Base-by-base conservation (phyloP, 768 basidiomycete species). In the Boletus coccyginus region DNA sequence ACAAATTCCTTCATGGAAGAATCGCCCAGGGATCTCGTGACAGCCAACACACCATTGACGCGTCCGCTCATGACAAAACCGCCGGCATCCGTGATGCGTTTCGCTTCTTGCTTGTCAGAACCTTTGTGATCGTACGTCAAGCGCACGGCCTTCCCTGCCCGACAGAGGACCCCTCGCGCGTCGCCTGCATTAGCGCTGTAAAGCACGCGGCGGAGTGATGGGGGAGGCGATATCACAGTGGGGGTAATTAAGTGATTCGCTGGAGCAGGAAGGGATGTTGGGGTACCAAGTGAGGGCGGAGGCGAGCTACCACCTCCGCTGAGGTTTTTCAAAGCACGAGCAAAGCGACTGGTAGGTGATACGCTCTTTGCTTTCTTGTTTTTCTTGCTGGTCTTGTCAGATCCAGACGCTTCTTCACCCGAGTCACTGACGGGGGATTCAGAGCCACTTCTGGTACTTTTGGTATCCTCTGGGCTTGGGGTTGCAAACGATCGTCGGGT, bases 1-100 rank as follows among this genome's bases (percentile, higher is more conserved):
- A 99, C 97, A 70, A 95, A 99, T 66, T 99, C 97, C 74, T 99
- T 99, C 97, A 99, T 98, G 8, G 93, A 90, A 2, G 94, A 90
- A 68, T 99, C 97, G 35, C 97, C 97, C 54, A 99, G 76, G 65
- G 94, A 94, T 55, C 97, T 81, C 17, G 97, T 99, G 31, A 99
- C 97, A 7, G 94, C 94, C 52, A 99, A 77, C 41, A 98, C 95
- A 60, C 96, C 97, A 62, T 99, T 99, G 35, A 99, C 97, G 13
- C 97, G 85, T 60, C 96, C 97, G 66, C 96, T 96, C 90, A 99
- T 87, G 21, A 99, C 95, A 68, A 98, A 99, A 2, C 97, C 97
- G 11, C 97, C 97, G 0, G 97, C 97, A 67, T 98, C 97, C 47
- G 83, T 94, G 70, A 99, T 98, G 21, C 97, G 84, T 74, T 97